Evolutionary conservation across 352 stramenopile species (phyloP).

Genomic region (Stephanocyclus meneghinianus): DNA sequence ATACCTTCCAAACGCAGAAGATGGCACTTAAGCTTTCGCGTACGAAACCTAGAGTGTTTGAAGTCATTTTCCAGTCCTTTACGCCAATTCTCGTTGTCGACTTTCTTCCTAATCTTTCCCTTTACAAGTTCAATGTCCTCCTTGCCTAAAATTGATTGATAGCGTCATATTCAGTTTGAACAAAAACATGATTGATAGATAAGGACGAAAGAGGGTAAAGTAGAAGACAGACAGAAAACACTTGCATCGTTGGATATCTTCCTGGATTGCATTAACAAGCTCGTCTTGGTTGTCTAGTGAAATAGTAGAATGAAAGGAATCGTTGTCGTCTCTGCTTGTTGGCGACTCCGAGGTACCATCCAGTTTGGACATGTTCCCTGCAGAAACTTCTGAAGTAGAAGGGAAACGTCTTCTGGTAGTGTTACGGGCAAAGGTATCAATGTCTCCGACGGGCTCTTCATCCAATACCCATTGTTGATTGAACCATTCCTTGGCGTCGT

Average conservation of each 20-base stretch:
- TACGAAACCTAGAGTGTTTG: conserved; percentile 1
- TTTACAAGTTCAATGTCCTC: conserved; percentile 31
- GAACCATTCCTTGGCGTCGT: conserved; percentile 43
- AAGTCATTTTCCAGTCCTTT: conserved; percentile 13
- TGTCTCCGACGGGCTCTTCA: conserved; percentile 40
- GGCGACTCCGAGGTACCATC: conserved; percentile 29
- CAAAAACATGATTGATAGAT: neutral
- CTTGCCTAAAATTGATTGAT: neutral
- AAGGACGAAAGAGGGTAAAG: neutral
- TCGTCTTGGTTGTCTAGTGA: conserved; percentile 40
- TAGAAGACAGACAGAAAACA: neutral
- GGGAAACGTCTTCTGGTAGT: conserved; percentile 11
- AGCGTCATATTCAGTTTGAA: no score
- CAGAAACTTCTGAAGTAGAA: conserved; percentile 65
- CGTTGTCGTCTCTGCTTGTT: conserved; percentile 42
- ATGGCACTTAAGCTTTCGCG: neutral
- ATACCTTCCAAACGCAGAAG: conserved; percentile 8
- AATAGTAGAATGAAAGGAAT: conserved; percentile 66
- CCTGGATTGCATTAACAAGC: conserved; percentile 40
- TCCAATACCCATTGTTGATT: conserved; percentile 54
- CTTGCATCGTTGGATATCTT: conserved; percentile 29
- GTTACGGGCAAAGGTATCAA: neutral
- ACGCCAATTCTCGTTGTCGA: conserved; percentile 11
- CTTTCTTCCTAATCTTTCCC: conserved; percentile 14
- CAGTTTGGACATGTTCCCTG: conserved; percentile 64